Conservation (phyloP, 495 filamentous ascomycete species). For the Emericellopsis terricola region DNA sequence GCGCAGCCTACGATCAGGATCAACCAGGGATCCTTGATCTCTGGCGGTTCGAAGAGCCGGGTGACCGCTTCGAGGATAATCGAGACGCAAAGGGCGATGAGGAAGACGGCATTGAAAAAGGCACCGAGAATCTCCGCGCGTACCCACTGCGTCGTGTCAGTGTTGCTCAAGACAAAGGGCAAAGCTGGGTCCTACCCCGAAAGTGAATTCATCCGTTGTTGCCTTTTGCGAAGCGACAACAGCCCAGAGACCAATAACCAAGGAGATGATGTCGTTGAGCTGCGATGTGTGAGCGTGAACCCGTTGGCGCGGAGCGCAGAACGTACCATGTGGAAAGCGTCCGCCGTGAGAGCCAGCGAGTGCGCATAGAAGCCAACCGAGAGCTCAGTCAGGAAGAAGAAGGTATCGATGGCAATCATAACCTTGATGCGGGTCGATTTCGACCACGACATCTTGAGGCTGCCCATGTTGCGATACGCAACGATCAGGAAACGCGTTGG, state of each 20-base stretch:
- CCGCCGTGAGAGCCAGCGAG: conserved; percentile 84
- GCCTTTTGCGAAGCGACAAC: conserved; percentile 70
- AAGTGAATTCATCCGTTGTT: conserved; percentile 77
- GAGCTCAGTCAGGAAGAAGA: conserved; percentile 82
- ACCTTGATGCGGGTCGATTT: conserved; percentile 85
- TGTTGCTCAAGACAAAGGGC: background rate
- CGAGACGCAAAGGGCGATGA: conserved; percentile 85
- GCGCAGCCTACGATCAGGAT: conserved; percentile 76
- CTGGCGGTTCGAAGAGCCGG: conserved; percentile 73
- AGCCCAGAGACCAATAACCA: conserved; percentile 87
- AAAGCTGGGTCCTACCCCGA: conserved; percentile 46
- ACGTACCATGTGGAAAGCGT: conserved; percentile 92
- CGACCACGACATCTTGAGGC: conserved; percentile 58
- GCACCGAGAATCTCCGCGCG: conserved; percentile 96
- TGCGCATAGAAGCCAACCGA: conserved; percentile 69
- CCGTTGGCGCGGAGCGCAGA: background rate
- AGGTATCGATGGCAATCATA: conserved; percentile 74
- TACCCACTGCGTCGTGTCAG: conserved; percentile 44
- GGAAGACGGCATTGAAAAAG: conserved; percentile 88
- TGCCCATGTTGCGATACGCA: too few relatives aligned
- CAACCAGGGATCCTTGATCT: conserved; percentile 63
- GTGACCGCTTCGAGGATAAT: conserved; percentile 91
- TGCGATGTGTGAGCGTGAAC: conserved; percentile 9
- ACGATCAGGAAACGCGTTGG: too few relatives aligned
- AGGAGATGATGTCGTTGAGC: conserved; percentile 92